phyloP scores from a whole-genome alignment of 2,329 filamentous ascomycete genomes.

The Didymella sp. region DNA sequence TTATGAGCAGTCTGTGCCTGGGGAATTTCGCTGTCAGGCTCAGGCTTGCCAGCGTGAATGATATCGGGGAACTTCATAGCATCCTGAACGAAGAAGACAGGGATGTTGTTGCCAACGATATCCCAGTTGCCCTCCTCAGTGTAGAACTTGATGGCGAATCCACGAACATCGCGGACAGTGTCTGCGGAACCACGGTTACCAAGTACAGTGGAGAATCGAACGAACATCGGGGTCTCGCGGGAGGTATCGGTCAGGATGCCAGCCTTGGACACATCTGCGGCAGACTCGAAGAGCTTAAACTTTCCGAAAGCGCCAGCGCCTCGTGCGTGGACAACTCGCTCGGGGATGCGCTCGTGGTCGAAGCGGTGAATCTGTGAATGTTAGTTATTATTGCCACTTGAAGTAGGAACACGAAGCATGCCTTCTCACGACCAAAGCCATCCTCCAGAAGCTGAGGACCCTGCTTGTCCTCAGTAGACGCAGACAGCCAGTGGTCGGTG shows the following conservation, averaged over 20 bases:
- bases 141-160: slow-evolving; percentile 80
- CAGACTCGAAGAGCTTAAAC: slow-evolving; percentile 70
- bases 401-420: slow-evolving; percentile 41
- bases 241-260: slow-evolving; percentile 72
- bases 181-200: slow-evolving; percentile 79
- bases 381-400: slow-evolving; percentile 9
- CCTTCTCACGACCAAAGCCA: slow-evolving; percentile 75
- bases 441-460: slow-evolving; percentile 77
- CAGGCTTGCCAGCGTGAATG: slow-evolving; percentile 69
- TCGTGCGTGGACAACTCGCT: slow-evolving; percentile 71
- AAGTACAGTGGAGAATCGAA: slow-evolving; percentile 80
- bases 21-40: slow-evolving; percentile 73
- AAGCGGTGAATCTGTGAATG: slow-evolving; percentile 71
- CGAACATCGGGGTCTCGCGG: slow-evolving; percentile 70
- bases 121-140: slow-evolving; percentile 81
- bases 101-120: slow-evolving; percentile 75
- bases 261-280: slow-evolving; percentile 68
- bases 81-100: slow-evolving; percentile 79
- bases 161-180: slow-evolving; percentile 82
- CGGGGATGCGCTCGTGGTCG: slow-evolving; percentile 75
- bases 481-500: slow-evolving; percentile 79
- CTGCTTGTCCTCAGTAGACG: slow-evolving; percentile 66
- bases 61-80: slow-evolving; percentile 76
- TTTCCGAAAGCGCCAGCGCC: slow-evolving; percentile 70
- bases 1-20: slow-evolving; percentile 75